Base-by-base conservation (phyloP, 345 rosid genomes). In the Acer negundo region DNA sequence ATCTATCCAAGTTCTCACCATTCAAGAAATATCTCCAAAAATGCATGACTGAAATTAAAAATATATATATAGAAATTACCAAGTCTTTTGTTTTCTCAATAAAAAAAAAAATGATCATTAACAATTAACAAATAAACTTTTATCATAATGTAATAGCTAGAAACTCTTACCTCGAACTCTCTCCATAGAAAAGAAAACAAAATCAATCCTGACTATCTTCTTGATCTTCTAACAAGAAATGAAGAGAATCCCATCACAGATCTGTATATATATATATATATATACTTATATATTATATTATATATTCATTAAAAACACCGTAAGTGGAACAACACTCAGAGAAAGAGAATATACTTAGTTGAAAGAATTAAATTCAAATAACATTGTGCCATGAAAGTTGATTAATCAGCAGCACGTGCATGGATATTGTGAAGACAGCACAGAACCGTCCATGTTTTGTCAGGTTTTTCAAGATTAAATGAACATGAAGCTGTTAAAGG, bases 381-480 rank as follows among this genome's bases (percentile, higher is more conserved):
- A 15, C 31, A 28, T 16, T 4, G 16, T 53, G 0, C 17, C 58
- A 16, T 73, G 22, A 9, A 59, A 24, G 22, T 46, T 26, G 44
- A 20, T 73, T 62, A 62, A 31, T 31, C 35, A 31, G 35, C 38
- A 35, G 62, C 78, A 55, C 68, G 76, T 62, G 78, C 23, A 81
- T 11, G 9, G 53, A 55, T 63, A 16, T 51, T 55, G 26, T 35
- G n/a, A 55, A 72, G 59, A 70, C 80, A 78, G 75, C 80, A 59
- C 71, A 28, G 62, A 69, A n/a, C 67, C 67, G 79, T 53, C 44
- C 35, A 71, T 24, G 62, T 80, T 46, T 62, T 72, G 84, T 82
- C 81, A 38, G 82, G 89, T 77, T 81, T 67, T 74, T 59, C 80
- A 71, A 76, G 73, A 76, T 70, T 62, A 80, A 82, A 69, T 72